A percentile compares a stretch with the other conserved stretches of the same genome.
phyloP scores from a whole-genome alignment of 139 green algal genomes.

The Closterium sp. region DNA sequence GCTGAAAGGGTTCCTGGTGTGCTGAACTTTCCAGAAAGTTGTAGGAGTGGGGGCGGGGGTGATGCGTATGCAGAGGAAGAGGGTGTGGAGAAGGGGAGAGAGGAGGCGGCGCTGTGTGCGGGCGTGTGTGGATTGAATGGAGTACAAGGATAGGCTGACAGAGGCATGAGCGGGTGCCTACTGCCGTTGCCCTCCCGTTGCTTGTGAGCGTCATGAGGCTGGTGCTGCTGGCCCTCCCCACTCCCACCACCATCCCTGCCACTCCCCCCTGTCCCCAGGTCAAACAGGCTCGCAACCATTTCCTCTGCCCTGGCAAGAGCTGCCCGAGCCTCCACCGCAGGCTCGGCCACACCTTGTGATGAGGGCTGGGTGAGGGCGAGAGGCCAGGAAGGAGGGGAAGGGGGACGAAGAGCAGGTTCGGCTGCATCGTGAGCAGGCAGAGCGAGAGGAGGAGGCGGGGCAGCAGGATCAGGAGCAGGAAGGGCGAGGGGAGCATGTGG shows the following conservation, averaged over 20 bases:
- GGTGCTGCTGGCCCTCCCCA: background rate
- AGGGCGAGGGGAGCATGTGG: too few relatives aligned
- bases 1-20: too few relatives aligned
- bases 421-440: background rate
- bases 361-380: background rate
- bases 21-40: too few relatives aligned
- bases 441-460: background rate
- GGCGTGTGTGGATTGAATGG: background rate
- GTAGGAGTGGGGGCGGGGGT: too few relatives aligned
- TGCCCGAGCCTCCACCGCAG: background rate
- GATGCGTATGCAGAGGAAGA: too few relatives aligned
- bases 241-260: background rate
- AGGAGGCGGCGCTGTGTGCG: background rate
- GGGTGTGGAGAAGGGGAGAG: too few relatives aligned
- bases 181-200: background rate
- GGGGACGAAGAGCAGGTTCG: background rate
- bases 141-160: too few relatives aligned
- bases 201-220: background rate
- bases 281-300: background rate
- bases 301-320: constrained; percentile 6
- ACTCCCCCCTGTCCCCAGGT: background rate
- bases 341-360: background rate
- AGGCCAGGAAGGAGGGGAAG: background rate
- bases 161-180: too few relatives aligned
- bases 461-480: background rate